Percentiles rank a stretch among this genome's conserved stretches.
phyloP scores from a whole-genome alignment of 495 filamentous ascomycete genomes.

The Aspergillus carlsbadensis region DNA sequence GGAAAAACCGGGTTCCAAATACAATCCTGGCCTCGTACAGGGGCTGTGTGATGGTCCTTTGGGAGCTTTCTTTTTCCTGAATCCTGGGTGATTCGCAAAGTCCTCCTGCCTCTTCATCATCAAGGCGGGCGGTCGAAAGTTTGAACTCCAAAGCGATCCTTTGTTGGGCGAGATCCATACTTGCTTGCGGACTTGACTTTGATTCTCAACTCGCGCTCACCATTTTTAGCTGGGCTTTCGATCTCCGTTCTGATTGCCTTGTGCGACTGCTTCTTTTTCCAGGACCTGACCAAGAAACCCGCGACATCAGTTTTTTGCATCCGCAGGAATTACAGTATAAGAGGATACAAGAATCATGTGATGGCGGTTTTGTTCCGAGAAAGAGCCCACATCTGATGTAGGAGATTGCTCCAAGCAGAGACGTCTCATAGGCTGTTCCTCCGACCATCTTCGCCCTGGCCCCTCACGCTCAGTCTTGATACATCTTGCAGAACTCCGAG shows the following conservation, averaged over 20 bases:
- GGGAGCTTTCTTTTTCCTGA: not conserved
- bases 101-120: not conserved
- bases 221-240: not conserved
- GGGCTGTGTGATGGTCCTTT: not conserved
- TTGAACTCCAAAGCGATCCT: not conserved
- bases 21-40: not conserved
- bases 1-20: not conserved
- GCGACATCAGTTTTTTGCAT: not conserved
- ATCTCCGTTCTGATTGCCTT: not conserved
- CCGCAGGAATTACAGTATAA: too few species aligned
- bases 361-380: too few species aligned
- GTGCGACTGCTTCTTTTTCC: conserved; percentile 1
- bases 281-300: not conserved
- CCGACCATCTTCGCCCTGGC: too few species aligned
- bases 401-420: too few species aligned
- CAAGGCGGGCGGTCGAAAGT: not conserved
- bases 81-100: not conserved
- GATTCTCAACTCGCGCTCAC: not conserved
- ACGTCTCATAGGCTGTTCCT: too few species aligned
- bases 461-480: too few species aligned
- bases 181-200: not conserved
- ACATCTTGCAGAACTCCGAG: too few species aligned
- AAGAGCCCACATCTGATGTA: too few species aligned
- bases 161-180: conserved; percentile 3
- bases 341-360: too few species aligned